Evolutionary conservation across 2,329 filamentous ascomycete genomes (phyloP).

Genomic region (Calycina herbarum): DNA sequence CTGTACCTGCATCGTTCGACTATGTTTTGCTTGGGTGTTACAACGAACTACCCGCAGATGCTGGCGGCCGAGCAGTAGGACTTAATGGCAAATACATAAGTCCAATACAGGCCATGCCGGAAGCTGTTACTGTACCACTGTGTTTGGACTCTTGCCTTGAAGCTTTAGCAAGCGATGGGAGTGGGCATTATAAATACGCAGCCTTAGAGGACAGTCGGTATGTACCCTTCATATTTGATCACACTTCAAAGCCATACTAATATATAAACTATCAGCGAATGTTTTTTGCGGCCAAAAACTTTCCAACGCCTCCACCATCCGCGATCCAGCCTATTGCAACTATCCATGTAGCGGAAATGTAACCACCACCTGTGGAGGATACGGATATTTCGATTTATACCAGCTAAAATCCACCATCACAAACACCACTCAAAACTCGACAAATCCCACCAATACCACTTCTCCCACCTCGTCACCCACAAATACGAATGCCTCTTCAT

Average conservation of each 20-base stretch:
- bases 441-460: slow-evolving; percentile 2
- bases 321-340: slow-evolving; percentile 11
- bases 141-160: slow-evolving; percentile 22
- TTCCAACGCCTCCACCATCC: slow-evolving; percentile 14
- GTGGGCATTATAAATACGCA: slow-evolving; percentile 19
- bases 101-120: slow-evolving; percentile 12
- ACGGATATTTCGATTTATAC: slow-evolving; percentile 17
- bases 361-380: slow-evolving; percentile 15
- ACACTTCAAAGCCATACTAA: neutral
- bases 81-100: slow-evolving; percentile 18
- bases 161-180: slow-evolving; percentile 11
- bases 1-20: slow-evolving; percentile 1
- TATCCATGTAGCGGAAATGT: slow-evolving; percentile 17
- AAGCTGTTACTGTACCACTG: slow-evolving; percentile 21
- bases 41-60: slow-evolving; percentile 16
- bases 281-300: slow-evolving; percentile 24
- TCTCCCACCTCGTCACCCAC: slow-evolving; percentile 1
- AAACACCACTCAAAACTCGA: slow-evolving; percentile 9
- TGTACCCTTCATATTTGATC: neutral
- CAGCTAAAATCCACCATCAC: slow-evolving; percentile 9
- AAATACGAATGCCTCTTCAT: neutral
- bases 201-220: slow-evolving; percentile 24
- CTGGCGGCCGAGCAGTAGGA: slow-evolving; percentile 17
- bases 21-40: slow-evolving; percentile 24
- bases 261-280: slow-evolving; percentile 12